Conservation (phyloP, 2,329 filamentous ascomycete genomes). For the Tolypocladium capitatum region DNA sequence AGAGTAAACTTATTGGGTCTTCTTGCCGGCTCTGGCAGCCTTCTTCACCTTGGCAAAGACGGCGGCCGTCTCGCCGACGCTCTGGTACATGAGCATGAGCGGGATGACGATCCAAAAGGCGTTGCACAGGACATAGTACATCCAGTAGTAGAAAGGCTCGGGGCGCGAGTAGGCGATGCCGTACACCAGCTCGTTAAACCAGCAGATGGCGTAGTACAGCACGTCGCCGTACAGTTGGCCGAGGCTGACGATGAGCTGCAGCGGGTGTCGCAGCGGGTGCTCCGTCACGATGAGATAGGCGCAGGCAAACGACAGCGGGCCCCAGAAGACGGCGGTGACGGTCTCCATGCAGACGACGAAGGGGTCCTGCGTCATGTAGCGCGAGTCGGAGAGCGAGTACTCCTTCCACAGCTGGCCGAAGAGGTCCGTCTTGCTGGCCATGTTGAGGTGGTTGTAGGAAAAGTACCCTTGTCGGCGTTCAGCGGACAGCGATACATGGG, state of each 20-base stretch:
- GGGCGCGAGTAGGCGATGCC: slow-evolving; percentile 33
- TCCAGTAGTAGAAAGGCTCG: slow-evolving; percentile 38
- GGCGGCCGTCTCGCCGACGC: slow-evolving; percentile 11
- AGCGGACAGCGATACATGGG: not conserved
- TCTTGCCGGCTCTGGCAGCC: slow-evolving; percentile 9
- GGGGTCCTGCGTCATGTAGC: slow-evolving; percentile 38
- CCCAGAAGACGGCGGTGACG: slow-evolving; percentile 39
- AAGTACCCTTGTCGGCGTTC: slow-evolving; percentile 29
- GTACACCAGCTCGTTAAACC: slow-evolving; percentile 26
- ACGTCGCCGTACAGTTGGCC: slow-evolving; percentile 39
- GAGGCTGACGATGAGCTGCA: slow-evolving; percentile 32
- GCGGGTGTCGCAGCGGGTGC: slow-evolving; percentile 32
- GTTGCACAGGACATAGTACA: slow-evolving; percentile 39
- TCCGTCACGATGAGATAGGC: slow-evolving; percentile 29
- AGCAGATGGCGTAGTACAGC: slow-evolving; percentile 36
- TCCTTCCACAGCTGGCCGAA: slow-evolving; percentile 46
- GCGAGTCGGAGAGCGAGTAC: slow-evolving; percentile 42
- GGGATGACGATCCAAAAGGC: slow-evolving; percentile 41
- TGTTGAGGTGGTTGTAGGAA: slow-evolving; percentile 25
- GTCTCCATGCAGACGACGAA: slow-evolving; percentile 45
- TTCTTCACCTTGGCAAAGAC: slow-evolving; percentile 16
- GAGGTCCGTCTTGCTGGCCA: slow-evolving; percentile 26
- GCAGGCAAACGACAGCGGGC: slow-evolving; percentile 35
- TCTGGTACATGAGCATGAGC: slow-evolving; percentile 15
- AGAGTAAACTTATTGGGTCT: slow-evolving; percentile 5